Conservation (phyloP, 176 grass and related monocot species). For the Miscanthus lutarioriparius region DNA sequence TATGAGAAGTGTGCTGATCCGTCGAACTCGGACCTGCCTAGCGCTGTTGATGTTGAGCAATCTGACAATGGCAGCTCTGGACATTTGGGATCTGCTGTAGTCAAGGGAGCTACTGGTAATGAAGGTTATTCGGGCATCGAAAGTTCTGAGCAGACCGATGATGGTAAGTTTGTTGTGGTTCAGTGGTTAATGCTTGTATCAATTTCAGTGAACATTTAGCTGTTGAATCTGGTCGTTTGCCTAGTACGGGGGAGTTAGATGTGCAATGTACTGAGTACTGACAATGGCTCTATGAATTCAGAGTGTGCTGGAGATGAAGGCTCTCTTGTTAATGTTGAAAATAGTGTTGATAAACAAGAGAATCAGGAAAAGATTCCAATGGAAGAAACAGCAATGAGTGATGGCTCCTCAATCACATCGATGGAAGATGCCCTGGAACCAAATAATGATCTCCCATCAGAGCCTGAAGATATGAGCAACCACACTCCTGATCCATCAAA, state of each 20-base stretch:
- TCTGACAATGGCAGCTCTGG: constrained; percentile 14
- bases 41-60: not conserved
- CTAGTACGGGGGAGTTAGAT: not conserved
- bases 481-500: constrained; percentile 35
- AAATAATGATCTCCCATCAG: constrained; percentile 34
- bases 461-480: constrained; percentile 27
- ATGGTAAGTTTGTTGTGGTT: constrained; percentile 15
- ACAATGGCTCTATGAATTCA: constrained; percentile 27
- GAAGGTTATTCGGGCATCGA: not conserved
- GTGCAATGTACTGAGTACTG: constrained; percentile 26
- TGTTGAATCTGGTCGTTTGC: not conserved
- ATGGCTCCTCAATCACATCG: constrained; percentile 36
- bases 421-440: constrained; percentile 37
- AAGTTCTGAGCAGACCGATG: constrained; percentile 3
- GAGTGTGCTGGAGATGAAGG: constrained; percentile 11
- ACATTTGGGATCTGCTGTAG: constrained; percentile 26
- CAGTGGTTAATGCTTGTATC: not conserved
- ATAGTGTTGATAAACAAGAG: constrained; percentile 30
- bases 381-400: constrained; percentile 35
- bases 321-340: not conserved
- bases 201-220: not conserved
- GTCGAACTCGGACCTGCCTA: constrained; percentile 6
- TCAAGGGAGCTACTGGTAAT: constrained; percentile 22
- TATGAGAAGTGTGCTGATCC: constrained; percentile 31
- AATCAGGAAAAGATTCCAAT: constrained; percentile 21